Conservation (phyloP, 805 yeast species). For the Blastobotrys attinorum region DNA sequence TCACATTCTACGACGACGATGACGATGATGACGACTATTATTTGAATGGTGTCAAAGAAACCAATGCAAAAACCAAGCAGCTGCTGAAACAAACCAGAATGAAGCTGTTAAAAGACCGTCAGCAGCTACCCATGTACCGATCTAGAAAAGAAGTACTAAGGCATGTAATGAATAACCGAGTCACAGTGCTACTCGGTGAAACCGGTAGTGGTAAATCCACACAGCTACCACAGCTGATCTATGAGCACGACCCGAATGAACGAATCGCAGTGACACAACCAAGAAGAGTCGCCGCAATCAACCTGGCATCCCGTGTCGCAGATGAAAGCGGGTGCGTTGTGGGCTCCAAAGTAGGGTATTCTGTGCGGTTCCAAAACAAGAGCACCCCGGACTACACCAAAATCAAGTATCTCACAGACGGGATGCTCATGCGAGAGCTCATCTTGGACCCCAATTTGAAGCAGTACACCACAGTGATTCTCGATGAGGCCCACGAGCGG, state of each 20-base stretch:
- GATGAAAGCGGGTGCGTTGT: constrained; percentile 72
- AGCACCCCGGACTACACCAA: constrained; percentile 48
- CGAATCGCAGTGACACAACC: constrained; percentile 93
- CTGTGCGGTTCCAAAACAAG: constrained; percentile 81
- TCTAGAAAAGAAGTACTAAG: constrained; percentile 57
- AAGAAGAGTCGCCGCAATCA: constrained; percentile 94
- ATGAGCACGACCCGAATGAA: constrained; percentile 38
- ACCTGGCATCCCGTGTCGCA: constrained; percentile 85
- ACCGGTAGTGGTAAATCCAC: constrained; percentile 98
- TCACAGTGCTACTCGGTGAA: constrained; percentile 84
- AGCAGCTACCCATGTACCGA: constrained; percentile 66
- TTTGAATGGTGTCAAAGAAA: too few relatives aligned
- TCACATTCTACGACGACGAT: constrained; percentile 16
- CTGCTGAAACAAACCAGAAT: constrained; percentile 23
- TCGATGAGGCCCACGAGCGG: constrained; percentile 98
- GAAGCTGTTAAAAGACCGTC: constrained; percentile 43
- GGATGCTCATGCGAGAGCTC: constrained; percentile 90
- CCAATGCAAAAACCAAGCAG: background rate
- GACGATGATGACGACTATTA: constrained; percentile 14
- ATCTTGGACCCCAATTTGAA: constrained; percentile 62
- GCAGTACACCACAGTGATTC: constrained; percentile 65
- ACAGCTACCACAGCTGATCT: constrained; percentile 88
- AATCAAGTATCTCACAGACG: constrained; percentile 86
- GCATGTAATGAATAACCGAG: constrained; percentile 48
- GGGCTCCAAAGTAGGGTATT: constrained; percentile 84